Evolutionary conservation across 2,329 filamentous ascomycete genomes (phyloP).

Genomic region (Raffaelea arxii): DNA sequence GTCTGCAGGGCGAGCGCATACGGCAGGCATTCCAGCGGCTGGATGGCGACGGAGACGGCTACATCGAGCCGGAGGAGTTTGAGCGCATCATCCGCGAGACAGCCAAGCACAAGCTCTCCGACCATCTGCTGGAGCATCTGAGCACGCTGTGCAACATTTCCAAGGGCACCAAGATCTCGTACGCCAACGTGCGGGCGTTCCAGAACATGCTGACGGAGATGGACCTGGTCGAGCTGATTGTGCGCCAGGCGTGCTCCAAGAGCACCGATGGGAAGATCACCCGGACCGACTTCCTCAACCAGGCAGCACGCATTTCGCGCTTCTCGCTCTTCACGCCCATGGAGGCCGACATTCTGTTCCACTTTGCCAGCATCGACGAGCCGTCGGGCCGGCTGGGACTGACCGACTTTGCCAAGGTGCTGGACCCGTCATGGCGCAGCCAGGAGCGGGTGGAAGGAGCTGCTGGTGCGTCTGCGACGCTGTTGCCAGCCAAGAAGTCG

Average conservation of each 20-base stretch:
- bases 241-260: slow-evolving; percentile 76
- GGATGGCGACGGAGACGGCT: slow-evolving; percentile 86
- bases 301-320: slow-evolving; percentile 80
- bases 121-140: slow-evolving; percentile 86
- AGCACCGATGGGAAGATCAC: slow-evolving; percentile 89
- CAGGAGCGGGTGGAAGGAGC: slow-evolving; percentile 32
- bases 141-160: slow-evolving; percentile 93
- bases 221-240: slow-evolving; percentile 90
- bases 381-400: slow-evolving; percentile 77
- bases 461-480: background rate
- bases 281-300: slow-evolving; percentile 84
- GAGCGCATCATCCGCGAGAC: slow-evolving; percentile 94
- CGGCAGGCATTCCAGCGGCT: slow-evolving; percentile 89
- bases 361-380: slow-evolving; percentile 89
- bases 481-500: slow-evolving; percentile 33
- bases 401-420: slow-evolving; percentile 83
- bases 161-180: slow-evolving; percentile 84
- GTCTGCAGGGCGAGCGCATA: slow-evolving; percentile 90
- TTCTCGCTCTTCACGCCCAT: slow-evolving; percentile 97
- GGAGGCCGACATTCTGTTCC: slow-evolving; percentile 97
- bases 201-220: slow-evolving; percentile 97
- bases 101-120: slow-evolving; percentile 89
- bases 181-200: slow-evolving; percentile 94
- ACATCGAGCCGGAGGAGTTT: slow-evolving; percentile 92
- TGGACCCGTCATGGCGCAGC: slow-evolving; percentile 84